Conservation (phyloP, 2,329 filamentous ascomycete species). For the Sporothrix curviconia region DNA sequence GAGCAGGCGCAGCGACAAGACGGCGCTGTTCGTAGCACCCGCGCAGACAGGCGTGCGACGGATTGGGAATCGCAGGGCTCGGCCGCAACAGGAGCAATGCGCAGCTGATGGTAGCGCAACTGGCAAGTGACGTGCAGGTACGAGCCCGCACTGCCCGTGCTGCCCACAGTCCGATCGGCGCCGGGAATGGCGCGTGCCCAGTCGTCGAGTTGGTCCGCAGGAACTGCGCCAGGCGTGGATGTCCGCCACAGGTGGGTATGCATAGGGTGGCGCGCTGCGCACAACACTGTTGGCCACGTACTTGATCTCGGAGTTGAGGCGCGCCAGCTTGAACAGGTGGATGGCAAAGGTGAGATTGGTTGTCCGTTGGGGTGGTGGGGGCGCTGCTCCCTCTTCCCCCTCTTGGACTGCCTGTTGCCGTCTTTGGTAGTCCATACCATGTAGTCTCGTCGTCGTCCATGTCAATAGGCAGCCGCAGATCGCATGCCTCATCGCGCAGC, state of each 20-base stretch:
- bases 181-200: conserved; percentile 28
- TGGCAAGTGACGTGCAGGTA: conserved; percentile 36
- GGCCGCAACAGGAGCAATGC: conserved; percentile 45
- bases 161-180: neutral
- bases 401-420: neutral
- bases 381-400: too few relatives aligned
- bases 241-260: conserved; percentile 40
- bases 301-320: conserved; percentile 51
- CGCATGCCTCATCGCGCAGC: conserved; percentile 48
- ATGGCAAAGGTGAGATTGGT: conserved; percentile 27
- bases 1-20: neutral
- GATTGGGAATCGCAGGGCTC: conserved; percentile 45
- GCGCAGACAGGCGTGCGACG: conserved; percentile 20
- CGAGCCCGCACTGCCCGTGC: neutral
- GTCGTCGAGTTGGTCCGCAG: conserved; percentile 32
- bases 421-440: neutral
- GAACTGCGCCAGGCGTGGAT: conserved; percentile 40
- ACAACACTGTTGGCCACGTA: conserved; percentile 48
- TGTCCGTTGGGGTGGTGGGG: neutral
- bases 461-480: conserved; percentile 30
- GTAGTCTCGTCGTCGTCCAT: conserved; percentile 26
- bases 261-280: conserved; percentile 40
- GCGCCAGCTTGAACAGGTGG: conserved; percentile 41
- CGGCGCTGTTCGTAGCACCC: neutral
- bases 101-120: conserved; percentile 41